Percentiles rank a stretch among this genome's conserved stretches.
phyloP scores from a whole-genome alignment of 306 rosid species.

The Heteromeles arbutifolia region DNA sequence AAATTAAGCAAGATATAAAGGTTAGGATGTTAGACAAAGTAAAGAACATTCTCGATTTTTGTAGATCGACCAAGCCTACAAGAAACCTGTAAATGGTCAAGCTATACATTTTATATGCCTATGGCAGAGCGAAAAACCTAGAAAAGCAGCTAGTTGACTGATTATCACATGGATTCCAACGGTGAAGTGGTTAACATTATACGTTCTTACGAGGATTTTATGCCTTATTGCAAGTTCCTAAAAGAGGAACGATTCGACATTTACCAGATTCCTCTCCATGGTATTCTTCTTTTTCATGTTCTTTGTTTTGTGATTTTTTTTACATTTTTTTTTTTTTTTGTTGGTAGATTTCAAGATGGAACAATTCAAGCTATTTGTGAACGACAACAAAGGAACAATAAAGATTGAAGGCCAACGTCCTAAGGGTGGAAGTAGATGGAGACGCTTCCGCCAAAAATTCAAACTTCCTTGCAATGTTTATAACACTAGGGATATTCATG shows the following conservation, averaged over 20 bases:
- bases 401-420: background rate
- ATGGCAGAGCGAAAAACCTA: background rate
- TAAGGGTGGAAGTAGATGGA: background rate
- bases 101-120: background rate
- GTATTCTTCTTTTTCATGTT: background rate
- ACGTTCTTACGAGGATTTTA: background rate
- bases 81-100: too few species aligned
- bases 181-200: background rate
- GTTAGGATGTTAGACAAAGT: too few species aligned
- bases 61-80: too few species aligned
- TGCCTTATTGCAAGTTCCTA: background rate
- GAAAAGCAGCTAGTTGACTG: background rate
- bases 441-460: slow-evolving; percentile 3
- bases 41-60: too few species aligned
- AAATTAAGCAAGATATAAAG: too few species aligned
- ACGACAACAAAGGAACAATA: background rate
- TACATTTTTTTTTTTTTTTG: background rate
- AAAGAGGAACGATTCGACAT: background rate
- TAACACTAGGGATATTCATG: background rate
- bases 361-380: background rate
- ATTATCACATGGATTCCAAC: background rate
- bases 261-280: background rate
- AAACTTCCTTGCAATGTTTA: background rate
- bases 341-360: background rate
- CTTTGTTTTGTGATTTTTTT: background rate